Evolutionary conservation across 768 basidiomycete species (phyloP).

Genomic region (Tulasnella sp.): DNA sequence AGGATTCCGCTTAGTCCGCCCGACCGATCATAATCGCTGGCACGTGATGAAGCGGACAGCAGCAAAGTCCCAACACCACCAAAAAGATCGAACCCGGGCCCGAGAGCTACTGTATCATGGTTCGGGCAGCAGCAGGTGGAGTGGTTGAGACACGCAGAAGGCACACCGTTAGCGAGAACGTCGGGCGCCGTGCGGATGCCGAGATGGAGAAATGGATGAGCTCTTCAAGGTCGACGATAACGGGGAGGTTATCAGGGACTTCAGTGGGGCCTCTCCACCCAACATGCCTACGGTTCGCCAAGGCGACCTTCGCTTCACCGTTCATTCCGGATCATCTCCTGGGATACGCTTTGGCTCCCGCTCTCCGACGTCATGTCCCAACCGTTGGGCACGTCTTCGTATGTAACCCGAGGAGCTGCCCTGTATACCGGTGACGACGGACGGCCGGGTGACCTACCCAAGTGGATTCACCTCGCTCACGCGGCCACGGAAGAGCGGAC

Average conservation of each 20-base stretch:
- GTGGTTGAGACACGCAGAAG: neutral
- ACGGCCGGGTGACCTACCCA: conserved; percentile 1
- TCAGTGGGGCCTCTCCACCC: neutral
- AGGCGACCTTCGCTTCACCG: conserved; percentile 29
- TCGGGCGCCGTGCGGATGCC: neutral
- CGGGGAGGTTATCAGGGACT: conserved; percentile 28
- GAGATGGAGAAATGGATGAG: conserved; percentile 36
- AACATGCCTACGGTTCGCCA: conserved; percentile 18
- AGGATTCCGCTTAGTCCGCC: conserved; percentile 34
- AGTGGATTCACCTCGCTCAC: conserved; percentile 44
- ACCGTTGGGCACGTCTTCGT: conserved; percentile 29
- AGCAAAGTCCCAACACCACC: neutral
- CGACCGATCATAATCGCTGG: neutral
- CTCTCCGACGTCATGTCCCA: conserved; percentile 11
- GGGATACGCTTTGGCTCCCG: conserved; percentile 32
- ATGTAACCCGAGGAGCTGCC: conserved; percentile 36
- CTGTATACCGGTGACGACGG: conserved; percentile 33
- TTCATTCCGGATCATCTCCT: conserved; percentile 29
- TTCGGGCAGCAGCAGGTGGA: neutral
- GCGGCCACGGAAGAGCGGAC: conserved; percentile 54
- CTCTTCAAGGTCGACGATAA: conserved; percentile 43
- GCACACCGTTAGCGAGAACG: neutral
- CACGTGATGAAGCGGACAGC: too few relatives aligned
- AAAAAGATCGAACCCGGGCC: neutral
- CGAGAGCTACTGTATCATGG: too few relatives aligned